phyloP scores from a whole-genome alignment of 495 filamentous ascomycete genomes.

The Aspergillus haitiensis region DNA sequence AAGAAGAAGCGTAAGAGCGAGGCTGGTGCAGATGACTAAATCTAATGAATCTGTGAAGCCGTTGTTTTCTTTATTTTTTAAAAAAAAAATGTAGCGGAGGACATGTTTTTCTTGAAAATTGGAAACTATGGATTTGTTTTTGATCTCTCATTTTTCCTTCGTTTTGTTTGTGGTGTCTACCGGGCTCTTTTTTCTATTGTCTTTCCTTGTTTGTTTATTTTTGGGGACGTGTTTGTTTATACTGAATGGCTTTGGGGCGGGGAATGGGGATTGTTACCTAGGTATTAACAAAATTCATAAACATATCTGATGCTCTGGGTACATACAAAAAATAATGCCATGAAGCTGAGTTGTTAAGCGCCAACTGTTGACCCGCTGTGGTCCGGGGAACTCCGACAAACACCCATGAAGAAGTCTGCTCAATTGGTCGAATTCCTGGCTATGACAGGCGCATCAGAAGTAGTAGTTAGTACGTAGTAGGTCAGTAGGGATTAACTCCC shows the following conservation, averaged over 20 bases:
- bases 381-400: constrained; percentile 2
- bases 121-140: constrained; percentile 13
- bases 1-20: constrained; percentile 71
- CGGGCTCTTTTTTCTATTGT: constrained; percentile 1
- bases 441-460: not conserved
- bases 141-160: constrained; percentile 16
- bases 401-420: not conserved
- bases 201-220: not conserved
- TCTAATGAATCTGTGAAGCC: too few relatives aligned
- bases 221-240: not conserved
- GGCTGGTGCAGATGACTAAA: constrained; percentile 34
- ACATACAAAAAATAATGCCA: not conserved
- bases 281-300: not conserved
- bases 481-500: not conserved
- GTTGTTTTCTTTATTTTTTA: not conserved
- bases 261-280: not conserved
- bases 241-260: constrained; percentile 1
- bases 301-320: not conserved
- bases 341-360: too few relatives aligned
- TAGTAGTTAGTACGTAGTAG: not conserved
- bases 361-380: too few relatives aligned
- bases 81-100: not conserved
- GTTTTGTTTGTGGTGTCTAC: not conserved
- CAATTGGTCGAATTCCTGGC: not conserved
- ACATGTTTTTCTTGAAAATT: constrained; percentile 9